Evolutionary conservation across 2,329 filamentous ascomycete species (phyloP), one percentile per base, ranked within the genome.

Genomic region (Monosporascus sp.): DNA sequence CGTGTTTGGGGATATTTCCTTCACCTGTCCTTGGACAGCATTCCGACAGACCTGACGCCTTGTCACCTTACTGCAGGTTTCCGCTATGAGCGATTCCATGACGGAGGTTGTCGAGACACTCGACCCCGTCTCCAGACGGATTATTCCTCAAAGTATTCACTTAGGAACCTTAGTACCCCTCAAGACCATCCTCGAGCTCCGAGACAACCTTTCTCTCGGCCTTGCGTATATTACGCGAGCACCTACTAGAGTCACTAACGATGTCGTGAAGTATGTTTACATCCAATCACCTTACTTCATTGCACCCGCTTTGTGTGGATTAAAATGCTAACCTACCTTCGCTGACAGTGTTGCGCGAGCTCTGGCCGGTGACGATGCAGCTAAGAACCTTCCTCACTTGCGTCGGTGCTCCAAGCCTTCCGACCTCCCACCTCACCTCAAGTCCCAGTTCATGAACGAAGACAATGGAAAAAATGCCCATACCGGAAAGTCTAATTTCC

Each of bases 401-500:
- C 87, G 88, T 58, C 82, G 88, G 68, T 89, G 90, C 68, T 87
- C 86, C 54, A 91, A 91, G 69, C 81, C 81, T 47, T 74, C 76
- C 51, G 86, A 87, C 63, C 76, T 92, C 8, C 87, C 88, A 9
- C 73, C 78, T 26, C 84, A 87, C 61, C 75, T 88, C 56, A 84
- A 84, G 67, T 75, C 78, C 6, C 75, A 79, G 56, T 81, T 80
- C 59, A 84, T 85, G 78, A 82, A 83, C 61, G 78, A 80, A 54
- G 75, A 73, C n/a, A 70, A 76, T 48, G 82, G 80, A 59, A 76
- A 78, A 55, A 76, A 80, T 58, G 78, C 81, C 49, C 81, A 84
- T 59, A 82, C 80, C 16, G 75, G 78, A 52, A 85, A 85, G 65
- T 81, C 81, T 26, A 81, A 75, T 50, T 80, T 76, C 78, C 79